Base-by-base conservation (phyloP, 345 rosid species). In the Pistacia vera region DNA sequence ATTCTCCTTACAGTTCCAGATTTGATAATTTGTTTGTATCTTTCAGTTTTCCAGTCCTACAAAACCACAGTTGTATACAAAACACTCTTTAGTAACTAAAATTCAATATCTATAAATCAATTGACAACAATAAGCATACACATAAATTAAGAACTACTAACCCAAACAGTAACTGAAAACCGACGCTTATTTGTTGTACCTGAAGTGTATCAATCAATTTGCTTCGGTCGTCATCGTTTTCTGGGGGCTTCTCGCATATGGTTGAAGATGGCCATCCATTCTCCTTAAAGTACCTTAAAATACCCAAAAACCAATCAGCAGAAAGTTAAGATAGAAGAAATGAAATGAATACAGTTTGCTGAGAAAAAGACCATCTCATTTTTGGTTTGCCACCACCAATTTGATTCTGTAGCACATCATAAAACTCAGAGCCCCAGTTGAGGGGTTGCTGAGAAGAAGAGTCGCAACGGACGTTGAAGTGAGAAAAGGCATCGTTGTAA, bases 361-460 rank as follows among this genome's bases (percentile, higher is more conserved):
- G 41, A 56, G 65, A 38, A 18, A 8, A 14, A 55, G 62, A 89
- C 97, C 99, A 93, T 86, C 98, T 80, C 99, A 95, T 95, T 83
- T 95, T 95, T 9, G 99, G 99, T 79, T 93, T 95, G 46, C 98
- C 99, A 49, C 99, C 97, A 4, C 99, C 97, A 38, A 95, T 86
- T 16, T 13, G 83, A 58, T 95, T 95, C 86, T 95, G 99, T 74
- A 95, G 89, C 79, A 68, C 86, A 59, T 95, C 98, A 74, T 95
- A 95, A 81, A 93, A 95, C 2, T 90, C 93, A 0, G 80, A 59
- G 35, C 75, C 85, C 99, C 99, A 95, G 64, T 85, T 62, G 72
- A 95, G 92, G 36, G 95, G 75, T 54, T 73, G 83, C 5, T 79
- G 62, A 3, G 90, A 80, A 72, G 97, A 81, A 70, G 88, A 51